These are phyloP conservation scores for Cryptococcus sp. DNA, from an alignment of 1,284 basidiomycete genomes.

Conservation along the genomic window DNA sequence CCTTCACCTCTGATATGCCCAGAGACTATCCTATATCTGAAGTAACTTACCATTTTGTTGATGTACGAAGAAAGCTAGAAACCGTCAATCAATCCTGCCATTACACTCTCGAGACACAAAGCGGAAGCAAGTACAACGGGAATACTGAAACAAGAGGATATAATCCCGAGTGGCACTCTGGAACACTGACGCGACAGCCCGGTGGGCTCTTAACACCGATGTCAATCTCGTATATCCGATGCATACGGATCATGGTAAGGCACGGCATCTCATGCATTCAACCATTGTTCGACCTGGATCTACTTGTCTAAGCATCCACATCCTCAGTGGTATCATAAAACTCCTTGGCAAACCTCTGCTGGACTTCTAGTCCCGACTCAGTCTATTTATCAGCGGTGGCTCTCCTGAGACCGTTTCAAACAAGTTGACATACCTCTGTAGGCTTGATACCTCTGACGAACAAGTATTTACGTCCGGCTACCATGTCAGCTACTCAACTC, in stretches of 20 bases:
- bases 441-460: conserved; percentile 55
- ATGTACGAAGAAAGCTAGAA: conserved; percentile 12
- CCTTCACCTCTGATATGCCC: neutral
- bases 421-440: conserved; percentile 17
- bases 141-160: conserved; percentile 1
- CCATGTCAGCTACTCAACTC: neutral
- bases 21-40: neutral
- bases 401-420: neutral
- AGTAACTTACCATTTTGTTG: conserved; percentile 22
- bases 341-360: conserved; percentile 73
- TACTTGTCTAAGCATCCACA: conserved; percentile 53
- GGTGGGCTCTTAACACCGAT: neutral
- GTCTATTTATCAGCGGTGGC: conserved; percentile 16
- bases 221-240: neutral
- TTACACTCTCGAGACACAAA: neutral
- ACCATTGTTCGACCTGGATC: too few species aligned
- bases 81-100: neutral
- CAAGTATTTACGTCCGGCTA: conserved; percentile 77
- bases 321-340: conserved; percentile 81
- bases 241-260: neutral
- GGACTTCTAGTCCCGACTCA: conserved; percentile 66
- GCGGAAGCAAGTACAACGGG: neutral
- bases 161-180: neutral
- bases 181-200: neutral
- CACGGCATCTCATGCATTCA: conserved; percentile 1